Evolutionary conservation across 1,284 basidiomycete genomes (phyloP), one percentile per base, ranked within the genome.

Genomic region (Pascua sp.): DNA sequence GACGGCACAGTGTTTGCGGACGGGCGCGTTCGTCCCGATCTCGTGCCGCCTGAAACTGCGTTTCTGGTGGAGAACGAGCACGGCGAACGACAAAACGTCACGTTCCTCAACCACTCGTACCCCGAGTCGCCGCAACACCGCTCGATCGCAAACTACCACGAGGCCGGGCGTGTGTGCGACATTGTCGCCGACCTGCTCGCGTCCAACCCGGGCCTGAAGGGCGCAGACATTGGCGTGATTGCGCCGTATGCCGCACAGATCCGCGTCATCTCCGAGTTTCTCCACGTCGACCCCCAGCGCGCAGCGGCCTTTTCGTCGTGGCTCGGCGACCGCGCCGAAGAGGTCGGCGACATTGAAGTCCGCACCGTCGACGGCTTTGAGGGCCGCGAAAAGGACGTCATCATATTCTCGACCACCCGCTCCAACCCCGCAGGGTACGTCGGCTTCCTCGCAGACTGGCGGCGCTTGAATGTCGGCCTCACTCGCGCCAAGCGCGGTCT

Each of bases 301-400:
- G 43, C 47, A n/a, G 41, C 39, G 2, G 83, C 85, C 0, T 87
- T 91, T 70, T 71, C 75, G 40, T 66, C 75, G 8, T 80, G 83
- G 1, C 79, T 92, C 11, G 89, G 88, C 13, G 81, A 82, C 48
- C 83, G 89, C 42, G 84, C 81, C n/a, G 76, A 81, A 71, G 84
- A 91, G 62, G 71, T 89, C 5, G 69, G 74, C 1, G 73, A 83
- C 48, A 82, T 94, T 51, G 91, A 93, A 71, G 82, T 93, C 67
- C 89, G 87, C 75, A 93, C 91, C 0, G 90, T 94, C 10, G 91
- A 94, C 69, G 93, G 91, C 13, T 97, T 95, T 72, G 90, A 97
- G 73, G 92, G 92, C 1, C 83, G 91, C 48, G 91, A 97, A 78
- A 96, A 96, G 79, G 85, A 89, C 12, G 86, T 93, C 36, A 90